phyloP scores from a whole-genome alignment of 495 filamentous ascomycete genomes.

The Schizothecium vesticola region DNA sequence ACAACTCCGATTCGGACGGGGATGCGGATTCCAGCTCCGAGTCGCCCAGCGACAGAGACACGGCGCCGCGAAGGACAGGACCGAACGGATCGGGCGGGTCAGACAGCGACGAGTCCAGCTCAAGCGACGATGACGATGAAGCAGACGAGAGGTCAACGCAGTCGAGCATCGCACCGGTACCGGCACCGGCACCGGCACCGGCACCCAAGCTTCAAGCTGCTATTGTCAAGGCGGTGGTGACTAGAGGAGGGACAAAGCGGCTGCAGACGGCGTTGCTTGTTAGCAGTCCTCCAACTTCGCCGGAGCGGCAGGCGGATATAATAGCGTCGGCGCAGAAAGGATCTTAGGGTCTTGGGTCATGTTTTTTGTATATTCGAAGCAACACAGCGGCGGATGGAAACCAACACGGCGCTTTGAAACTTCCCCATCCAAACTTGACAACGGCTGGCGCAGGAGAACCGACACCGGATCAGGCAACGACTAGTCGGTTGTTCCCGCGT shows the following conservation, averaged over 20 bases:
- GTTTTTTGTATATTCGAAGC: background rate
- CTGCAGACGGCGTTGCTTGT: constrained; percentile 1
- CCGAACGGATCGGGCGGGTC: background rate
- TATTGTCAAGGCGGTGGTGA: background rate
- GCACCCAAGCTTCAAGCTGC: background rate
- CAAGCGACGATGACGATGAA: background rate
- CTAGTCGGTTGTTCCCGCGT: background rate
- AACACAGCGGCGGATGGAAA: background rate
- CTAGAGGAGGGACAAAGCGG: background rate
- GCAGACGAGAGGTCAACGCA: background rate
- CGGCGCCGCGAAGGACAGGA: background rate
- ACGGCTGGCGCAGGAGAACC: background rate
- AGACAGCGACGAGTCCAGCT: background rate
- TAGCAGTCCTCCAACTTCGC: constrained; percentile 8
- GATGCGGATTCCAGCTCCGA: background rate
- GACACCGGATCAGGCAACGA: background rate
- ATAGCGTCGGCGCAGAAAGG: background rate
- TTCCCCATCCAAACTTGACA: background rate
- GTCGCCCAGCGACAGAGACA: background rate
- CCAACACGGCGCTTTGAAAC: background rate
- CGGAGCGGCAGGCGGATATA: background rate
- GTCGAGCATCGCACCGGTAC: background rate
- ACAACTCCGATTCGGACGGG: background rate
- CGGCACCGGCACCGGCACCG: background rate
- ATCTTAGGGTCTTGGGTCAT: background rate